These are phyloP conservation scores for Pycnococcus provasolii DNA, from an alignment of 139 green algal species.

Conservation along the genomic window DNA sequence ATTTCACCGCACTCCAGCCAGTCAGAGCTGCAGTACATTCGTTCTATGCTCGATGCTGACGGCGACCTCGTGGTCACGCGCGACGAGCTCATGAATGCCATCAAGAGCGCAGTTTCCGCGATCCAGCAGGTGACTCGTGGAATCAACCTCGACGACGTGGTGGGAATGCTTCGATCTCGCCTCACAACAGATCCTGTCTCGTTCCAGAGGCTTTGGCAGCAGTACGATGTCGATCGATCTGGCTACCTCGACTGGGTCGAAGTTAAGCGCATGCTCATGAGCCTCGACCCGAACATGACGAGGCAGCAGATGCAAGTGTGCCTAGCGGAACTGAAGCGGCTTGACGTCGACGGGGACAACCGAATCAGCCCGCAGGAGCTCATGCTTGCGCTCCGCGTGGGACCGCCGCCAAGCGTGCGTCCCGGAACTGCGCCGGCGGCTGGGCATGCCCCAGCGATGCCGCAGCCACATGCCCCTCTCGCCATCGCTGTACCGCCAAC, in stretches of 20 bases:
- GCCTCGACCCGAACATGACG: neutral
- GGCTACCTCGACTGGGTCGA: conserved; percentile 8
- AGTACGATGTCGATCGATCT: neutral
- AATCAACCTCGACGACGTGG: too few species aligned
- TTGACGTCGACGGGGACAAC: conserved; percentile 12
- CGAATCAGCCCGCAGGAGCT: conserved; percentile 10
- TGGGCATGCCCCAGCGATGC: too few species aligned
- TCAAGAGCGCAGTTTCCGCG: neutral
- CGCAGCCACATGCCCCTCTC: too few species aligned
- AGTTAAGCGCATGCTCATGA: conserved; percentile 1
- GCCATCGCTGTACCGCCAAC: too few species aligned
- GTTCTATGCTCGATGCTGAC: conserved; percentile 40
- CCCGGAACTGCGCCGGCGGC: too few species aligned
- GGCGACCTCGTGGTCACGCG: conserved; percentile 32
- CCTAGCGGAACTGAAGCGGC: neutral
- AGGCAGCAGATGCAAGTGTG: neutral
- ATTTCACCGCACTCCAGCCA: neutral
- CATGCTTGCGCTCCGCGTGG: conserved; percentile 5
- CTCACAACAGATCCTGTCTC: too few species aligned
- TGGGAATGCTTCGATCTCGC: too few species aligned
- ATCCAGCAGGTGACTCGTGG: too few species aligned
- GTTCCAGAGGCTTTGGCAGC: too few species aligned
- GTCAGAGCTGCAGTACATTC: conserved; percentile 27
- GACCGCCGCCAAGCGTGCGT: too few species aligned
- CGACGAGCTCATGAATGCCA: conserved; percentile 29